phyloP scores from a whole-genome alignment of 306 rosid species.

The Crotalaria pallida region DNA sequence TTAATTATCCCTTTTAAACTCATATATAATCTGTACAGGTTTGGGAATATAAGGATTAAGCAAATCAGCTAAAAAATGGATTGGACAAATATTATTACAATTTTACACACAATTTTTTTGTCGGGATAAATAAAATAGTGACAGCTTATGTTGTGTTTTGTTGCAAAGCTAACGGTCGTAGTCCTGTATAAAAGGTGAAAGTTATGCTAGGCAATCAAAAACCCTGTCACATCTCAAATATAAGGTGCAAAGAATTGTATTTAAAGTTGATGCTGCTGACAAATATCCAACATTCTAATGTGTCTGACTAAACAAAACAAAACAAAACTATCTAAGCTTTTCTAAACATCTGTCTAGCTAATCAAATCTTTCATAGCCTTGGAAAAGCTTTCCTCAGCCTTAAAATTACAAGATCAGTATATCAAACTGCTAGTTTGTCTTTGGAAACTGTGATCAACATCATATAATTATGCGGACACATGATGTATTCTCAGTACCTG shows the following conservation, averaged over 20 bases:
- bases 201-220: no score
- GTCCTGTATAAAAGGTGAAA: no score
- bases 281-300: not conserved
- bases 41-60: not conserved
- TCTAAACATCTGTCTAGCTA: not conserved
- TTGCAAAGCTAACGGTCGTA: no score
- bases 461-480: not conserved
- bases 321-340: not conserved
- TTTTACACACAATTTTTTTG: not conserved
- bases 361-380: not conserved
- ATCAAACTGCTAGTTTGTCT: not conserved
- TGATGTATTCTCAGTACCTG: not conserved
- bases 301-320: not conserved
- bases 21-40: not conserved
- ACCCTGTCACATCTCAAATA: no score
- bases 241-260: not conserved
- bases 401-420: not conserved
- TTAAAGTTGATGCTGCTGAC: not conserved
- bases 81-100: not conserved
- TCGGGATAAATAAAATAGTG: not conserved
- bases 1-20: not conserved
- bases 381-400: not conserved
- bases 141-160: no score
- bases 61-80: not conserved
- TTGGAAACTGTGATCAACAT: not conserved